Evolutionary conservation across 805 yeast species (phyloP).

Genomic region (Cyberlindnera lachancei): DNA sequence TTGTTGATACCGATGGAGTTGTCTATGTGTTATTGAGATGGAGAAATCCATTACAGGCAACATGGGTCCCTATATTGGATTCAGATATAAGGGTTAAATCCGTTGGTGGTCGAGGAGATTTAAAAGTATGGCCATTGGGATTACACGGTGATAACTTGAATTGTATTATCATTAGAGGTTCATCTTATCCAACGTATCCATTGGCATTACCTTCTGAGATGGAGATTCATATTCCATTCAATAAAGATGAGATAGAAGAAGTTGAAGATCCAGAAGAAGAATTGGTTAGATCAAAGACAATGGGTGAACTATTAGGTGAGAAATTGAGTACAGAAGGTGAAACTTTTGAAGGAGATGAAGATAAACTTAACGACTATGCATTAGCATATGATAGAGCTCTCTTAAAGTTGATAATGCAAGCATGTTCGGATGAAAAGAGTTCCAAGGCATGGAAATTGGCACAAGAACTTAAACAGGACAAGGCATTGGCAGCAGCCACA

Average conservation of each 20-base stretch:
- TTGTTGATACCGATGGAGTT: constrained; percentile 73
- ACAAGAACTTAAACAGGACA: constrained; percentile 61
- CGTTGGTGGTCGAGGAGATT: constrained; percentile 44
- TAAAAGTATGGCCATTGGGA: constrained; percentile 86
- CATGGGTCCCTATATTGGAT: constrained; percentile 83
- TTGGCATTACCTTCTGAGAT: constrained; percentile 78
- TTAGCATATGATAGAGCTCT: constrained; percentile 66
- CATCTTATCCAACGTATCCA: constrained; percentile 73
- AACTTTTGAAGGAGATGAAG: constrained; percentile 38
- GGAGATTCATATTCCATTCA: constrained; percentile 59
- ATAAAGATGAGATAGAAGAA: constrained; percentile 16
- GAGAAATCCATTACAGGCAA: constrained; percentile 68
- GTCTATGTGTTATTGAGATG: constrained; percentile 67
- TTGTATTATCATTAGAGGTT: constrained; percentile 70
- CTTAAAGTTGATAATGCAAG: constrained; percentile 64
- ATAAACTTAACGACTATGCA: constrained; percentile 44
- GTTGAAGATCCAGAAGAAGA: constrained; percentile 48
- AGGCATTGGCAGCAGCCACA: constrained; percentile 76
- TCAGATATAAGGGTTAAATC: constrained; percentile 36
- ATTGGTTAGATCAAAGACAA: constrained; percentile 48
- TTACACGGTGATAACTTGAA: constrained; percentile 59
- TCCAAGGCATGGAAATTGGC: constrained; percentile 67
- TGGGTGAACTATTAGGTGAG: constrained; percentile 58
- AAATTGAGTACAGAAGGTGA: constrained; percentile 40
- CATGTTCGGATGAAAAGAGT: constrained; percentile 60